Evolutionary conservation across 192 early-diverging fungal species (phyloP), one percentile per base, ranked within the genome.

Genomic region (Rhizoclosmatium globosum): DNA sequence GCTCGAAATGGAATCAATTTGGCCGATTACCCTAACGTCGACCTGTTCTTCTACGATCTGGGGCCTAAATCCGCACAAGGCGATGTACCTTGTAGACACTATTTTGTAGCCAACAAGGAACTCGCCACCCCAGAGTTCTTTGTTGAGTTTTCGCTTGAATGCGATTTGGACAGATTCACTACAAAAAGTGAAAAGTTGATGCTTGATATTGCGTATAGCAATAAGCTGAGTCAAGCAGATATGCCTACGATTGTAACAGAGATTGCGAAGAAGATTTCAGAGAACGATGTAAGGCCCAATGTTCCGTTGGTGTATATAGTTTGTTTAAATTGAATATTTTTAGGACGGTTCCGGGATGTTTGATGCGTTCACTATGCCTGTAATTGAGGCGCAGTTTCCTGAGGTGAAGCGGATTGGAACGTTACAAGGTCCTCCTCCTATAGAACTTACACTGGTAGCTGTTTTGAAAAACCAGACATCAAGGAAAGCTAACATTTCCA

Each of bases 191-290:
- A 89, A 58, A 73, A 78, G 50, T 64, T 89, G 21, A 58, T 89
- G 77, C 47, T 87, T 57, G 85, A 89, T 71, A 79, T 87, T 75
- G 88, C 88, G 0, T 89, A 83, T 57, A 87, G 85, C 39, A 89
- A 84, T 56, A 79, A 83, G 46, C 44, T 89, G 59, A 79, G 82
- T 31, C 84, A 84, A 48, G 76, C 88, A 57, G 84, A 86, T 53
- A 89, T 89, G 88, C 88, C 88, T 2, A 44, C 68, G 2, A 84
- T 89, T 57, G 84, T 89, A 1, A 70, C 77, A 11, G 85, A 89
- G 23, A 66, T 87, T 38, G 38, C 70, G 15, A 66, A 76, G 50
- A 81, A 65, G 44, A 57, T 81, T 15, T 31, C 59, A 7, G 79
- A 76, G 23, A 65, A 50, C 1, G 77, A 61, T 19, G 66, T 66